Evolutionary conservation across 2,329 filamentous ascomycete species (phyloP).

Genomic region (Penicillium sp.): DNA sequence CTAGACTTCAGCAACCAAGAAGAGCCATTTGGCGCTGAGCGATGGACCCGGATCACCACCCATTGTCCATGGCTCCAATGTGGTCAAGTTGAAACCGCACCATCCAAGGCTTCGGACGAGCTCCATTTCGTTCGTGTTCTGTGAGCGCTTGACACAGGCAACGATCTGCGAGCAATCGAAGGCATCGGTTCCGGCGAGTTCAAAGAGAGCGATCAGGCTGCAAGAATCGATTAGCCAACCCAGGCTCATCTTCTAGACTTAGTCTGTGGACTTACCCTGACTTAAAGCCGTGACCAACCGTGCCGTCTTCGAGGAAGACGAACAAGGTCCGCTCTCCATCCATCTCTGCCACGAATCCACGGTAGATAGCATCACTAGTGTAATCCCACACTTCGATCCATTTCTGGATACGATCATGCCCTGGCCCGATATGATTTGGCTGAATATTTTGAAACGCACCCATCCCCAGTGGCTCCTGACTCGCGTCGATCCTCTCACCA

Average conservation of each 20-base stretch:
- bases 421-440: slow-evolving; percentile 30
- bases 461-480: slow-evolving; percentile 81
- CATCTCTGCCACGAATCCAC: slow-evolving; percentile 75
- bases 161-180: slow-evolving; percentile 75
- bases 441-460: slow-evolving; percentile 57
- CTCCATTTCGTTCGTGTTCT: slow-evolving; percentile 60
- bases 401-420: slow-evolving; percentile 27
- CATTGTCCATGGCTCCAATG: slow-evolving; percentile 68
- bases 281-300: slow-evolving; percentile 75
- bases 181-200: slow-evolving; percentile 70
- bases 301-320: slow-evolving; percentile 76
- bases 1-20: slow-evolving; percentile 83
- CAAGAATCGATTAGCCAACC: too few species aligned
- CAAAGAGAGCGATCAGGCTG: slow-evolving; percentile 84
- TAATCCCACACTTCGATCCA: slow-evolving; percentile 63
- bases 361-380: slow-evolving; percentile 75
- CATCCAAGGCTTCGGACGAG: slow-evolving; percentile 79
- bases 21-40: slow-evolving; percentile 76
- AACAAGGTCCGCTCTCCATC: slow-evolving; percentile 72
- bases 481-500: slow-evolving; percentile 81
- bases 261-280: slow-evolving; percentile 83
- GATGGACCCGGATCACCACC: slow-evolving; percentile 56
- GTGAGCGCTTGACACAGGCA: slow-evolving; percentile 73
- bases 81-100: slow-evolving; percentile 85
- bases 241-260: too few species aligned